Percentiles rank a stretch among this genome's conserved stretches.
Conservation (phyloP, 2,329 filamentous ascomycete genomes). For the Septoria linicola region DNA sequence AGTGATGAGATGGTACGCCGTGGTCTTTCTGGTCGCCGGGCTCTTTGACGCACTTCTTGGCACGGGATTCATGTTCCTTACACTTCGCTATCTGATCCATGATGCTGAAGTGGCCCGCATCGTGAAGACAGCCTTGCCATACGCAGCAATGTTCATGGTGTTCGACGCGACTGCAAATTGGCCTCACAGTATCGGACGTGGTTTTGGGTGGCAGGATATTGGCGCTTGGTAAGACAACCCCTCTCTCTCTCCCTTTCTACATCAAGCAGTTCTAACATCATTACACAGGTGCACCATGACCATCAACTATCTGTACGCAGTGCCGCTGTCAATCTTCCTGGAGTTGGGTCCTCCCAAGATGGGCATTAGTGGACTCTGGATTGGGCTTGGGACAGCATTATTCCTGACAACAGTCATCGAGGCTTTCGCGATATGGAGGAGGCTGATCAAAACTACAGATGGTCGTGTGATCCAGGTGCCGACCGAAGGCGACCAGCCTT, state of each 20-base stretch:
- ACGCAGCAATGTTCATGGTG: constrained; percentile 41
- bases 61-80: constrained; percentile 33
- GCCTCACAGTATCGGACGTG: constrained; percentile 40
- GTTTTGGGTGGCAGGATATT: constrained; percentile 41
- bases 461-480: background rate
- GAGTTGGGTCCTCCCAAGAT: constrained; percentile 39
- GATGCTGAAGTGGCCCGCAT: constrained; percentile 40
- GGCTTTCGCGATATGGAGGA: constrained; percentile 13
- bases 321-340: constrained; percentile 39
- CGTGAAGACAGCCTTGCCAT: constrained; percentile 37
- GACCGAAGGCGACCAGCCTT: no score
- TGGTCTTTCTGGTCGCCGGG: constrained; percentile 39
- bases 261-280: constrained; percentile 21
- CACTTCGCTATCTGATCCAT: constrained; percentile 38
- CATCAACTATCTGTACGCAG: constrained; percentile 42
- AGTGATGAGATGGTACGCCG: constrained; percentile 35
- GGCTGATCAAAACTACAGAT: constrained; percentile 14
- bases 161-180: constrained; percentile 41
- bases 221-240: constrained; percentile 38
- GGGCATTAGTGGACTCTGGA: constrained; percentile 41
- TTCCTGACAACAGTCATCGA: constrained; percentile 9
- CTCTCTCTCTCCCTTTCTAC: no score
- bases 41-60: constrained; percentile 39
- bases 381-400: constrained; percentile 33
- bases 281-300: constrained; percentile 31